Conservation (phyloP, 352 stramenopile genomes). For the Pseudoperonospora humuli region DNA sequence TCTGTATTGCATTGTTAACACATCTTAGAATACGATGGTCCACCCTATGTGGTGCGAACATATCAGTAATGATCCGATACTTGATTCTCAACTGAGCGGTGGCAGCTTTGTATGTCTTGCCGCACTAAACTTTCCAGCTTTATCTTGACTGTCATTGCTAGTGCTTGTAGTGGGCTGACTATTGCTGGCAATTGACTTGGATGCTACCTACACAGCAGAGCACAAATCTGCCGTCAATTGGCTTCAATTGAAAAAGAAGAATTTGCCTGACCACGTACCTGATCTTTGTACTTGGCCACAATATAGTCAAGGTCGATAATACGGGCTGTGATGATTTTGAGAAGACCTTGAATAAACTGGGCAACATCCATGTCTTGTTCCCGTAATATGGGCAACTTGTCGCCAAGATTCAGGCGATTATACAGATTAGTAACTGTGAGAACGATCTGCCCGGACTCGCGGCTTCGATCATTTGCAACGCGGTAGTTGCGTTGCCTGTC, state of each 20-base stretch:
- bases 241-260: no score
- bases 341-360: constrained; percentile 63
- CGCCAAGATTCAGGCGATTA: constrained; percentile 69
- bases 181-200: no score
- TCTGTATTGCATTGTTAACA: no score
- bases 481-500: constrained; percentile 70
- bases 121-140: constrained; percentile 4
- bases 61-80: not conserved
- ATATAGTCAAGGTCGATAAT: constrained; percentile 86
- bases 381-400: constrained; percentile 65
- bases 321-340: constrained; percentile 73
- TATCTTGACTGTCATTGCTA: constrained; percentile 1
- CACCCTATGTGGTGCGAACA: not conserved
- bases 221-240: no score
- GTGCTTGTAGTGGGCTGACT: no score
- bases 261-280: no score
- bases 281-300: no score
- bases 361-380: constrained; percentile 68
- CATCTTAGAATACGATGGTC: not conserved
- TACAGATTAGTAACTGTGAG: constrained; percentile 89
- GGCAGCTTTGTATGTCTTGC: constrained; percentile 16
- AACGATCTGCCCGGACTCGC: constrained; percentile 86
- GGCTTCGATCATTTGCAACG: constrained; percentile 72
- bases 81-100: constrained; percentile 4
- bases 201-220: no score